phyloP scores from a whole-genome alignment of 2,329 filamentous ascomycete species.

The Aspergillus aculeatinus region DNA sequence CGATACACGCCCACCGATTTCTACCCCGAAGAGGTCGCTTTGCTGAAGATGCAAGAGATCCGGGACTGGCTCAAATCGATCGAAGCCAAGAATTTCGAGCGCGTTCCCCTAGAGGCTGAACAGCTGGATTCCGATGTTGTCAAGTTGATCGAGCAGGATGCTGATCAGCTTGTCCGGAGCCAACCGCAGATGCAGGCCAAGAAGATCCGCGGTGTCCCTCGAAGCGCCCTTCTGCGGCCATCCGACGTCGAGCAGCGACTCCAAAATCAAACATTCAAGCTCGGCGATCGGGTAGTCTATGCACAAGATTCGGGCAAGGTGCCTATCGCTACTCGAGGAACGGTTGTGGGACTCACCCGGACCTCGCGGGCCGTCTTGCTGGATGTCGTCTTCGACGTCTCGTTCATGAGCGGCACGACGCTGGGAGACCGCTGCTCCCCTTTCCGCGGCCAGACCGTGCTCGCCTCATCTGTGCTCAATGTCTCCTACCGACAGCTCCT shows the following conservation, averaged over 20 bases:
- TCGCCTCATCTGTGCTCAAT: constrained; percentile 85
- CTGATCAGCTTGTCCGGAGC: constrained; percentile 61
- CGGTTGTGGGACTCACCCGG: constrained; percentile 89
- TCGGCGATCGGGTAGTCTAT: constrained; percentile 92
- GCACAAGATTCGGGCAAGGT: constrained; percentile 91
- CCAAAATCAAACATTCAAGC: constrained; percentile 74
- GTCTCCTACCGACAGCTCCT: constrained; percentile 78
- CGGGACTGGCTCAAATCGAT: constrained; percentile 88
- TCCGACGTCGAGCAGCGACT: constrained; percentile 91
- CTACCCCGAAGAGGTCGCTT: constrained; percentile 72
- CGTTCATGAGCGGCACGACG: constrained; percentile 96
- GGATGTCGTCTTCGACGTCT: constrained; percentile 88
- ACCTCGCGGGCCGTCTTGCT: constrained; percentile 79
- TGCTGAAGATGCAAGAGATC: constrained; percentile 86
- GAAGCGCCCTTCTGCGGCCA: constrained; percentile 87
- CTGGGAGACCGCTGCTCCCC: constrained; percentile 85
- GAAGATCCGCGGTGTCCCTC: constrained; percentile 76
- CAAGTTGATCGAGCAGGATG: constrained; percentile 72
- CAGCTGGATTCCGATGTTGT: constrained; percentile 93
- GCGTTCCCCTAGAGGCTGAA: constrained; percentile 92
- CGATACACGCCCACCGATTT: constrained; percentile 83
- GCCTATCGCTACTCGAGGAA: constrained; percentile 86
- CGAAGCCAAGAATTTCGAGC: constrained; percentile 88
- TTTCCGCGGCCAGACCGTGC: constrained; percentile 91
- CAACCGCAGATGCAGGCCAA: constrained; percentile 59